Conservation (phyloP, 2,329 filamentous ascomycete species). For the Diaporthe batatas region DNA sequence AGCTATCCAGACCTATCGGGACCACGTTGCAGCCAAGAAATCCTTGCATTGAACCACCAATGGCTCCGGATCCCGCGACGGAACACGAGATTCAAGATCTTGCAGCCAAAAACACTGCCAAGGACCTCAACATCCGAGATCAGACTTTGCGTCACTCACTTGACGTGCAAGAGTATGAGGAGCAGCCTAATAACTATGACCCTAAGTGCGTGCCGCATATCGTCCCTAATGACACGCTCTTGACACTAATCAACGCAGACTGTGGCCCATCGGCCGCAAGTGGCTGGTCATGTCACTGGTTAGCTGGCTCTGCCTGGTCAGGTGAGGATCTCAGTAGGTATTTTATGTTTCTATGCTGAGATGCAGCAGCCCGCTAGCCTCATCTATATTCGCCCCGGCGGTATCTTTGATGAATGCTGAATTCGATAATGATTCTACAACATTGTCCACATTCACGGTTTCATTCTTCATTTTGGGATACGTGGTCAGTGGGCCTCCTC, state of each 20-base stretch:
- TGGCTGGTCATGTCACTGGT: slow-evolving; percentile 13
- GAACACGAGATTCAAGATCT: background rate
- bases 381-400: background rate
- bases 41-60: background rate
- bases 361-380: background rate
- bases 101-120: background rate
- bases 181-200: background rate
- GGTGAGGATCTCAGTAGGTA: background rate
- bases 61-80: background rate
- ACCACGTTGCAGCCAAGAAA: too few species aligned
- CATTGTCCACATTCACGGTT: slow-evolving; percentile 1
- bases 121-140: background rate
- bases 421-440: slow-evolving; percentile 9
- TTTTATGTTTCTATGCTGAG: slow-evolving; percentile 5
- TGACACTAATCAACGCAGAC: background rate
- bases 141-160: background rate
- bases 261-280: background rate
- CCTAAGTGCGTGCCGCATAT: background rate
- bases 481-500: slow-evolving; percentile 12
- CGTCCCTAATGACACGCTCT: background rate
- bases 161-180: background rate
- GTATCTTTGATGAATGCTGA: slow-evolving; percentile 4
- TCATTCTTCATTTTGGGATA: slow-evolving; percentile 20
- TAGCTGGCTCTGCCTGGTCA: slow-evolving; percentile 14
- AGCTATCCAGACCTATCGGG: too few species aligned